phyloP scores from a whole-genome alignment of 2,329 filamentous ascomycete species.

The Ophiosphaerella herpotricha region DNA sequence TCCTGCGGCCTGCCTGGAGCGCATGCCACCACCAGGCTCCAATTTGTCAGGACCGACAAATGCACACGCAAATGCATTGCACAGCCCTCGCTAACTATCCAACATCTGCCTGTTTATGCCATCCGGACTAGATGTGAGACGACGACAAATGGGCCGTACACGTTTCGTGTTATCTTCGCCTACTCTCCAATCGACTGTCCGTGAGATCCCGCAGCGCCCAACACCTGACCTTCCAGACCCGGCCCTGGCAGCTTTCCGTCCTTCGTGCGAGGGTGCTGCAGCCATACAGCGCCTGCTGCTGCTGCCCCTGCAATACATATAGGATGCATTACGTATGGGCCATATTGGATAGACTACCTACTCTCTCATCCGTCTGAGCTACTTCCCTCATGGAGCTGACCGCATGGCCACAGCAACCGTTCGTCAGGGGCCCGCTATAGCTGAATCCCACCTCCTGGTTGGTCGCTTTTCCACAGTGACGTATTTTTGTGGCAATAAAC shows the following conservation, averaged over 20 bases:
- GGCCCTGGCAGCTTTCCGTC: constrained; percentile 28
- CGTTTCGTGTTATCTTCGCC: constrained; percentile 28
- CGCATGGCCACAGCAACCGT: constrained; percentile 10
- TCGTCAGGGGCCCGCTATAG: constrained; percentile 10
- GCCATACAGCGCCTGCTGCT: constrained; percentile 28
- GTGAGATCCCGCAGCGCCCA: constrained; percentile 12
- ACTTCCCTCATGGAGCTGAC: constrained; percentile 4
- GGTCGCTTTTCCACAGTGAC: constrained; percentile 12
- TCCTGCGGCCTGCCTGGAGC: neutral
- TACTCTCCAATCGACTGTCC: constrained; percentile 27
- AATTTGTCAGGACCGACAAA: neutral
- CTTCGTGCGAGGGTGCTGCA: constrained; percentile 12
- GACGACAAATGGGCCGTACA: neutral
- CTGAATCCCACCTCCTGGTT: neutral
- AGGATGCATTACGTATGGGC: constrained; percentile 30
- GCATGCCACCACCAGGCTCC: neutral
- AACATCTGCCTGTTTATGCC: neutral
- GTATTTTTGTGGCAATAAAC: constrained; percentile 20
- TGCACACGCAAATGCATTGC: neutral
- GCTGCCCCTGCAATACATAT: constrained; percentile 16
- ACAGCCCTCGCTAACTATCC: neutral
- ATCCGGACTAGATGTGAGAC: neutral
- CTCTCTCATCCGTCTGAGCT: constrained; percentile 10
- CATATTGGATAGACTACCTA: constrained; percentile 12
- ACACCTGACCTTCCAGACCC: constrained; percentile 35